Evolutionary conservation across 345 rosid genomes (phyloP).

Genomic region (Eucalyptus cloeziana): DNA sequence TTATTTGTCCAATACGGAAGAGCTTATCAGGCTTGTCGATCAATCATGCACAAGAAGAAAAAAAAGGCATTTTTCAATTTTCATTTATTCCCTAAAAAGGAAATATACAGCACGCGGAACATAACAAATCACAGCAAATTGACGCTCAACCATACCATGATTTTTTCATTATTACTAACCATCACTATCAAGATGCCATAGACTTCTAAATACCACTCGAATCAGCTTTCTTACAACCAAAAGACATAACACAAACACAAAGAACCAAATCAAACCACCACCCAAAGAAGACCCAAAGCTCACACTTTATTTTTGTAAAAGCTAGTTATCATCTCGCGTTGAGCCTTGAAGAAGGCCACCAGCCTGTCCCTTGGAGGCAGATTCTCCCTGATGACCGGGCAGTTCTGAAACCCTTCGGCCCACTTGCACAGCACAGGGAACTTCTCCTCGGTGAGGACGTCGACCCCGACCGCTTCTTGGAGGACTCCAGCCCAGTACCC

Average conservation of each 20-base stretch:
- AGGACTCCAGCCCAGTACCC: not conserved
- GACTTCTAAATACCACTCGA: not conserved
- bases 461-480: not conserved
- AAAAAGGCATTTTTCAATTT: too few species aligned
- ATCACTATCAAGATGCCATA: not conserved
- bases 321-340: not conserved
- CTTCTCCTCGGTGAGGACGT: not conserved
- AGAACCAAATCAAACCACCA: not conserved
- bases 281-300: not conserved
- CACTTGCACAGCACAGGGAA: not conserved
- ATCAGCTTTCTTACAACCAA: not conserved
- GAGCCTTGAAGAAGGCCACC: not conserved
- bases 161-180: not conserved
- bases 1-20: not conserved
- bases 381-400: not conserved
- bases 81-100: too few species aligned
- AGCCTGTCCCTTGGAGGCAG: constrained; percentile 1
- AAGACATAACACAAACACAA: not conserved
- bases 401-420: not conserved
- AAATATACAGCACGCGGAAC: too few species aligned
- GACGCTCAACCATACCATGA: not conserved
- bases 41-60: not conserved
- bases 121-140: too few species aligned
- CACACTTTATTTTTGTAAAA: not conserved
- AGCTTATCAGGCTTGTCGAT: not conserved